Conservation (phyloP, 345 rosid genomes). For the Murraya koenigii region DNA sequence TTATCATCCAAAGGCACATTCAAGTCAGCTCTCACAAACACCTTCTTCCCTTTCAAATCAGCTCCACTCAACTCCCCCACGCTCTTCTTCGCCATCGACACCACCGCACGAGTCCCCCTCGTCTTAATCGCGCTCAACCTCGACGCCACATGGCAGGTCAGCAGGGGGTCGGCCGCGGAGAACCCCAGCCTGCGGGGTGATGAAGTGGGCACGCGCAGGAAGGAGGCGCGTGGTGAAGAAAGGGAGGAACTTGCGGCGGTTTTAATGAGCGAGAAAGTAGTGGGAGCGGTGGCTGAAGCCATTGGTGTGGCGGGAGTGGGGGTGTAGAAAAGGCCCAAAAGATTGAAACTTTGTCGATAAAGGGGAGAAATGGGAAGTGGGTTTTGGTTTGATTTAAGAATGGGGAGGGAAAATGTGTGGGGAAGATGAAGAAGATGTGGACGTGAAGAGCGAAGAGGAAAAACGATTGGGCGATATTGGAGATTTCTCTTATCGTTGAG, state of each 20-base stretch:
- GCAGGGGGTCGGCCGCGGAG: slow-evolving; percentile 53
- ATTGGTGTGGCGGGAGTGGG: slow-evolving; percentile 11
- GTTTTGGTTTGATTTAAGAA: background rate
- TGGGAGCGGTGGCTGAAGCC: slow-evolving; percentile 70
- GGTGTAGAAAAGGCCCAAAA: background rate
- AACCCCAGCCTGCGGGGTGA: slow-evolving; percentile 51
- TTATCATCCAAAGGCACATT: slow-evolving; percentile 91
- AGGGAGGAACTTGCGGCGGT: slow-evolving; percentile 37
- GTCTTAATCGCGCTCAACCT: slow-evolving; percentile 35
- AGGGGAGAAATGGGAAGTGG: background rate
- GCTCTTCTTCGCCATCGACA: slow-evolving; percentile 89
- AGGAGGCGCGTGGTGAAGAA: slow-evolving; percentile 36
- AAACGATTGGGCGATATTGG: slow-evolving; percentile 30
- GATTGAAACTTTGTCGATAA: background rate
- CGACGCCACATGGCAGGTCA: slow-evolving; percentile 48
- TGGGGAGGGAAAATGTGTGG: slow-evolving; percentile 5
- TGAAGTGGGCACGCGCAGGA: slow-evolving; percentile 36
- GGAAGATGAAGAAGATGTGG: slow-evolving; percentile 30
- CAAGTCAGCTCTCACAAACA: slow-evolving; percentile 89
- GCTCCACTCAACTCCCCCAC: slow-evolving; percentile 70
- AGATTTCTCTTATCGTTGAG: slow-evolving; percentile 61
- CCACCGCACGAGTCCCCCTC: slow-evolving; percentile 45
- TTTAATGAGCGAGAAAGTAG: slow-evolving; percentile 63
- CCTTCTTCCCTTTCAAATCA: slow-evolving; percentile 94
- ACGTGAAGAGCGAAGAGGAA: slow-evolving; percentile 31